Percentiles rank a stretch among this genome's conserved stretches.
phyloP scores from a whole-genome alignment of 1,139 yeast species.

The Candida labiduridarum region DNA sequence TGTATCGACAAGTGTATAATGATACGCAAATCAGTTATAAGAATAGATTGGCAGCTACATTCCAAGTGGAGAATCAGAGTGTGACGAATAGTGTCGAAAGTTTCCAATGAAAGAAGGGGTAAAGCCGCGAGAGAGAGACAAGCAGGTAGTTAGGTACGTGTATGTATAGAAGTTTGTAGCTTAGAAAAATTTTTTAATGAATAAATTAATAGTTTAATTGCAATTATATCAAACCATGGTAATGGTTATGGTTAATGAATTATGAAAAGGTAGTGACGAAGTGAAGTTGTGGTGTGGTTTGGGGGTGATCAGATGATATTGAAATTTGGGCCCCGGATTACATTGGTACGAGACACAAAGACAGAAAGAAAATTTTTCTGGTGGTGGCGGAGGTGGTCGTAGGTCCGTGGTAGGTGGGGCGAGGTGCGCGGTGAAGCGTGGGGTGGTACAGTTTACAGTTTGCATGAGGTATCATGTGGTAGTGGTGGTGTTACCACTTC shows the following conservation, averaged over 20 bases:
- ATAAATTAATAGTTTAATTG: neutral
- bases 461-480: neutral
- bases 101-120: slow-evolving; percentile 5
- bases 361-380: neutral
- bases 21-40: slow-evolving; percentile 15
- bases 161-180: neutral
- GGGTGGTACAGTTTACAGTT: neutral
- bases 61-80: slow-evolving; percentile 34
- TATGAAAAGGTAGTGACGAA: too few species aligned
- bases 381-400: neutral
- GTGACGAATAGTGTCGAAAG: slow-evolving; percentile 27
- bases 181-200: neutral
- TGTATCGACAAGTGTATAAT: slow-evolving; percentile 27
- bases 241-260: too few species aligned
- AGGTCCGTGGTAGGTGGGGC: neutral
- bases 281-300: too few species aligned
- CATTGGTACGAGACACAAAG: slow-evolving; percentile 2
- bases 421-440: neutral
- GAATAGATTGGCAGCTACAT: slow-evolving; percentile 20
- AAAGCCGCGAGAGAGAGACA: neutral
- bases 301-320: neutral
- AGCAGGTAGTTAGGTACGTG: neutral
- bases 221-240: too few species aligned
- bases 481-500: slow-evolving; percentile 2
- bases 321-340: slow-evolving; percentile 4